Conservation (phyloP, 2,329 filamentous ascomycete species). For the Lachnellula hyalina region DNA sequence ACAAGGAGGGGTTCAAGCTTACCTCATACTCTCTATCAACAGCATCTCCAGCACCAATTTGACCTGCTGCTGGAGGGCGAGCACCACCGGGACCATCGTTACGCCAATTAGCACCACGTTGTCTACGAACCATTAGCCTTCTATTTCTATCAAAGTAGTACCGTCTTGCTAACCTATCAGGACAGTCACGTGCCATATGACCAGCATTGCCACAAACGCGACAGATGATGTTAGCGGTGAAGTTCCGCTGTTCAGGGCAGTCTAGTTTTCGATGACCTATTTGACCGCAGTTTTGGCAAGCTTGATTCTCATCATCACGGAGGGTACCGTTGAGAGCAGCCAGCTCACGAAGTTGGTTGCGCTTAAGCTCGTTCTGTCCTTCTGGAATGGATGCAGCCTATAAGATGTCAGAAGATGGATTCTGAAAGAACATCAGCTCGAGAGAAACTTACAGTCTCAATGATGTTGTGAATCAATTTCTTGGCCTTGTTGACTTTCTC, state of each 20-base stretch:
- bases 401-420: constrained; percentile 28
- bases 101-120: constrained; percentile 79
- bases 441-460: constrained; percentile 75
- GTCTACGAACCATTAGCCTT: constrained; percentile 45
- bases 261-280: constrained; percentile 99
- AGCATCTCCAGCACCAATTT: constrained; percentile 70
- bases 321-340: constrained; percentile 98
- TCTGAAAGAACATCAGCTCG: not conserved
- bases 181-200: constrained; percentile 97
- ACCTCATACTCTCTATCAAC: constrained; percentile 95
- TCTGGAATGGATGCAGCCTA: constrained; percentile 97
- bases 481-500: constrained; percentile 99
- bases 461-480: constrained; percentile 96
- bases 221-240: constrained; percentile 98
- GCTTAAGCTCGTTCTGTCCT: constrained; percentile 97
- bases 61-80: constrained; percentile 51
- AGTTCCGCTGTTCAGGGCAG: constrained; percentile 95
- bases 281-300: constrained; percentile 98
- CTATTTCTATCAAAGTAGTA: not conserved
- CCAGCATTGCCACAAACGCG: constrained; percentile 96
- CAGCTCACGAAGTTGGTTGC: constrained; percentile 95
- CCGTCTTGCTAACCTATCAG: constrained; percentile 56
- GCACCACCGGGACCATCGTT: constrained; percentile 57
- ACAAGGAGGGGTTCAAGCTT: constrained; percentile 33
- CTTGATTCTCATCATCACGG: constrained; percentile 98